Conservation (phyloP, 352 stramenopile species). For the Peronospora farinosa region DNA sequence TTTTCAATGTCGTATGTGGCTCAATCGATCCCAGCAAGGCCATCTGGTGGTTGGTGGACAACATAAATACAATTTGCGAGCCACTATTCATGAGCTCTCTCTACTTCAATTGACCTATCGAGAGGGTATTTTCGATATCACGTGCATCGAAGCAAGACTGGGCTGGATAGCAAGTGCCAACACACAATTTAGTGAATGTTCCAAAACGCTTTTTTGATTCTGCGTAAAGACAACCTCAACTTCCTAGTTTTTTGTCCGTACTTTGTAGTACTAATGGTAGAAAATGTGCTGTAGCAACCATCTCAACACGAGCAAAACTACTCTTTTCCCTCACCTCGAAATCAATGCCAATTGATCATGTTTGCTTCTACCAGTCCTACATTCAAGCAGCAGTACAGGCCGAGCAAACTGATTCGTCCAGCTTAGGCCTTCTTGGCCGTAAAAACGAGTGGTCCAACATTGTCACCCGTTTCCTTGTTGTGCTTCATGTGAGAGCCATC, state of each 20-base stretch:
- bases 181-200: too few relatives aligned
- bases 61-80: too few relatives aligned
- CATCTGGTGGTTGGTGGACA: too few relatives aligned
- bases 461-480: constrained; percentile 85
- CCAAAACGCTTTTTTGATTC: not conserved
- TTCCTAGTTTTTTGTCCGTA: not conserved
- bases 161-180: too few relatives aligned
- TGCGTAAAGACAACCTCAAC: not conserved
- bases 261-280: not conserved
- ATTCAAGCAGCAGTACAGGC: constrained; percentile 5
- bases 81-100: too few relatives aligned
- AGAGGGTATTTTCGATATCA: too few relatives aligned
- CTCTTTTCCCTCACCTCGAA: not conserved
- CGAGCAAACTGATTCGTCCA: not conserved
- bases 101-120: too few relatives aligned
- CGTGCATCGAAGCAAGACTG: too few relatives aligned
- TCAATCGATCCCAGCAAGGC: too few relatives aligned
- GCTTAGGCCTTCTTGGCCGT: constrained; percentile 37
- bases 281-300: not conserved
- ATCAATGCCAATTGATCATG: constrained; percentile 14
- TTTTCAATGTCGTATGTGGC: too few relatives aligned
- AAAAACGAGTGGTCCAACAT: constrained; percentile 72
- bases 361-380: constrained; percentile 15
- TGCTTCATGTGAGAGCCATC: constrained; percentile 78
- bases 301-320: not conserved